Evolutionary conservation across 2,329 filamentous ascomycete species (phyloP), one percentile per base, ranked within the genome.

Genomic region (Fusarium chlamydosporum): DNA sequence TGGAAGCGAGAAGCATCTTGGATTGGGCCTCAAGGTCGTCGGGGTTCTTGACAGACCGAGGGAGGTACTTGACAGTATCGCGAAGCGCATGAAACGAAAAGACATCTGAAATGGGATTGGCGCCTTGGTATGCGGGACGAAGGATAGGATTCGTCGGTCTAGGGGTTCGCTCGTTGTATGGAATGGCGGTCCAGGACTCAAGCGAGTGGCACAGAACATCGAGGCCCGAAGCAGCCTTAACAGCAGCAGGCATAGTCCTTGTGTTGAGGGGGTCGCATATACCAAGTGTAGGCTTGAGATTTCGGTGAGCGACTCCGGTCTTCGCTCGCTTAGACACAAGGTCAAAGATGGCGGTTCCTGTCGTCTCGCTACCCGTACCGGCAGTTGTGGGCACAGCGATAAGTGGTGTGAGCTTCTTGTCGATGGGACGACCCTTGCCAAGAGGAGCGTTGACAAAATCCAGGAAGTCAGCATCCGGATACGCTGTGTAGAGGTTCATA

Each of bases 391-490:
- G 92, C 2, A 95, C 89, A 34, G 92, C 92, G 48, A 96, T 89
- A n/a, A 96, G 85, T 2, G 92, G 92, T 73, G 86, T 89, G 16
- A 96, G 82, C 33, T 88, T 85, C 67, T 88, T 89, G 50, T 87
- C 87, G 54, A 96, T 90, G 0, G 92, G 92, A n/a, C 87, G 81
- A 6, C 96, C 96, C 67, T 92, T 93, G 61, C 96, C 96, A 0
- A 98, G 83, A 0, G 96, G 96, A 0, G 95, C 95, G 76, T 98
- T 98, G 79, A 99, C 96, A 68, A 99, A 99, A 83, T 99, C 95
- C 35, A 98, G 85, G 77, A 99, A 97, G 73, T 96, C 92, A 34
- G 95, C 95, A 9, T 97, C 92, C 0, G 94, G 94, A 77, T 94
- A 97, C 67, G 89, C 90, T 1, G 91, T 92, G 82, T 98, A 98